Evolutionary conservation across 768 basidiomycete genomes (phyloP).

Genomic region (Kwoniella pini): DNA sequence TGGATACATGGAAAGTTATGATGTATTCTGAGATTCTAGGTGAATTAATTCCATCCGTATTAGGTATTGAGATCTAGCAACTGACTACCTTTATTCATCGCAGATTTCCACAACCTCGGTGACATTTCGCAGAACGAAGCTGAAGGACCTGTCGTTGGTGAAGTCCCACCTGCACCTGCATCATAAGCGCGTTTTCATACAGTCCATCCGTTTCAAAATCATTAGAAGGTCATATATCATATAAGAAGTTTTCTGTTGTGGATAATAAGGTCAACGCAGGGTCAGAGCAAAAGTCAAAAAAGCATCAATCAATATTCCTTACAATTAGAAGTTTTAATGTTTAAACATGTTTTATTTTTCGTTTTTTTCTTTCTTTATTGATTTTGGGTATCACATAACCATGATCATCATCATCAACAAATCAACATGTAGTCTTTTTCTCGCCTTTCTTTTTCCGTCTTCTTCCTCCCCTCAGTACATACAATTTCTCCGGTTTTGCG

Average conservation of each 20-base stretch:
- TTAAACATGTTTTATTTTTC: too few species aligned
- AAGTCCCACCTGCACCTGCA: constrained; percentile 37
- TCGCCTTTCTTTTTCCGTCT: background rate
- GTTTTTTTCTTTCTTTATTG: too few species aligned
- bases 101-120: constrained; percentile 56
- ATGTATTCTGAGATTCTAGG: constrained; percentile 99
- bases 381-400: too few species aligned
- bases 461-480: too few species aligned
- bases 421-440: too few species aligned
- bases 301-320: background rate
- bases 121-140: constrained; percentile 51
- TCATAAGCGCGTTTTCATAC: constrained; percentile 18
- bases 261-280: too few species aligned
- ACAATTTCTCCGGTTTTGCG: background rate
- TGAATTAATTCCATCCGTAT: constrained; percentile 55
- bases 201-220: too few species aligned
- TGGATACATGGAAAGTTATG: constrained; percentile 99
- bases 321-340: too few species aligned
- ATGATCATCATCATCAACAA: background rate
- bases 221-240: background rate
- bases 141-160: constrained; percentile 53
- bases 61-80: background rate
- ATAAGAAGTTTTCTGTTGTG: background rate
- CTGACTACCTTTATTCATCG: background rate
- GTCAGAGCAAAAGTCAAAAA: too few species aligned